Evolutionary conservation across 2,329 filamentous ascomycete species (phyloP), one percentile per base, ranked within the genome.

Genomic region (Cercospora nicotianae): DNA sequence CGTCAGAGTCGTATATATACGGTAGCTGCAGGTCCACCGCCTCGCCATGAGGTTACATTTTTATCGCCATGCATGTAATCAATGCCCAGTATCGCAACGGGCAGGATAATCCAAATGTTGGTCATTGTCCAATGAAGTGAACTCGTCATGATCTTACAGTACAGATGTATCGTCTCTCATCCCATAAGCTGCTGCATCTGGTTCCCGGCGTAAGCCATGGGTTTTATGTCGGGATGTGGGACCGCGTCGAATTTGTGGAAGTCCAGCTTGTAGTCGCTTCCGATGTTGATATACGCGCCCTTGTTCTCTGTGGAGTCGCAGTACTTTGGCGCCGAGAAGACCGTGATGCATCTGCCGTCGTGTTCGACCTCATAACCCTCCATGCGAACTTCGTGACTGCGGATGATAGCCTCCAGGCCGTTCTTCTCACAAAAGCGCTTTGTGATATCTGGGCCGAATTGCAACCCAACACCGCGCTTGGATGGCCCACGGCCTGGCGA

Each of bases 341-440:
- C 95, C 58, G 95, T 99, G 75, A 99, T 97, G 79, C 95, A 99
- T 75, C 89, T 90, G 72, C 94, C 95, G 75, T 95, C 91, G 79
- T 99, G 95, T 84, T 99, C 94, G 73, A 97, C 91, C 79, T 99
- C 94, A 77, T 98, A 99, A n/a, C 95, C 95, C 69, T 95, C 94
- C 95, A 99, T 99, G 75, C 95, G 89, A 30, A 99, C 95, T 80
- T 99, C 95, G 82, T 99, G 95, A 77, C 93, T 97, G 75, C 95
- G 91, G 75, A 99, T 99, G 72, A 99, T 91, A 57, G 95, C 95
- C 72, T 97, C 91, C 48, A 99, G 86, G 0, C 92, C 92, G 81
- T 99, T 99, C 81, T 90, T 93, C 75, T 99, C 94, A 79, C 95
- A 99, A 86, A 99, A 99, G 61, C 89, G 87, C 83, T 96, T 96